These are phyloP conservation scores for Candida awuae DNA, from an alignment of 805 yeast species.

Conservation along the genomic window DNA sequence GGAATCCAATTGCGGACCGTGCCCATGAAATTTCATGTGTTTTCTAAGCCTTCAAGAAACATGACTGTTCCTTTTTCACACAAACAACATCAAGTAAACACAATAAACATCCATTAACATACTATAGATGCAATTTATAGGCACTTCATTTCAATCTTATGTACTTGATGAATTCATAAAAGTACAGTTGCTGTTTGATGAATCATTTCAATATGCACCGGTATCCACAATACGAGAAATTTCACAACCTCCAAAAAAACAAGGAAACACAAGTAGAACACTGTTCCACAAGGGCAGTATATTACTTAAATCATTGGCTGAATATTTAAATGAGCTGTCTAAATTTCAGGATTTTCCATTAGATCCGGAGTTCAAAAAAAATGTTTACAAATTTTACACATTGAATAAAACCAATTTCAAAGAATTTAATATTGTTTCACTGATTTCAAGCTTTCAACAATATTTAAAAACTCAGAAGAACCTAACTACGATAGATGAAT, in stretches of 20 bases:
- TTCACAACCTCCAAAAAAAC: constrained; percentile 15
- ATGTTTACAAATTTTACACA: constrained; percentile 12
- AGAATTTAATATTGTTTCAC: constrained; percentile 11
- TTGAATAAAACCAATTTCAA: constrained; percentile 13
- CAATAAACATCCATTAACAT: not conserved
- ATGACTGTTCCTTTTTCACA: too few species aligned
- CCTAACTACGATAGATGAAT: not conserved
- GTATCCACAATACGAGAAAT: constrained; percentile 18
- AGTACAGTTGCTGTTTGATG: constrained; percentile 23
- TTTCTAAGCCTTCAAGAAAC: too few species aligned
- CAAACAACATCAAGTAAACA: too few species aligned
- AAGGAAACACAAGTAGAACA: not conserved
- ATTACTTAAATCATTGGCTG: constrained; percentile 19
- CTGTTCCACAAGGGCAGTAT: constrained; percentile 12
- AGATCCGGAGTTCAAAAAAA: constrained; percentile 13
- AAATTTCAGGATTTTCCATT: constrained; percentile 14
- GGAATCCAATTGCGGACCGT: too few species aligned
- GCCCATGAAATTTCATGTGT: too few species aligned
- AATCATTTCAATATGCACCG: constrained; percentile 12
- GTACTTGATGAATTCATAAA: constrained; percentile 22
- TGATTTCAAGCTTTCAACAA: constrained; percentile 1
- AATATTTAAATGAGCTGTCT: constrained; percentile 13
- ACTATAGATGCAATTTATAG: constrained; percentile 6
- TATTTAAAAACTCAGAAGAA: constrained; percentile 1
- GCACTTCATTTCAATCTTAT: constrained; percentile 11